Conservation (phyloP, 208 protist species). For the Trypanosoma cruzi region DNA sequence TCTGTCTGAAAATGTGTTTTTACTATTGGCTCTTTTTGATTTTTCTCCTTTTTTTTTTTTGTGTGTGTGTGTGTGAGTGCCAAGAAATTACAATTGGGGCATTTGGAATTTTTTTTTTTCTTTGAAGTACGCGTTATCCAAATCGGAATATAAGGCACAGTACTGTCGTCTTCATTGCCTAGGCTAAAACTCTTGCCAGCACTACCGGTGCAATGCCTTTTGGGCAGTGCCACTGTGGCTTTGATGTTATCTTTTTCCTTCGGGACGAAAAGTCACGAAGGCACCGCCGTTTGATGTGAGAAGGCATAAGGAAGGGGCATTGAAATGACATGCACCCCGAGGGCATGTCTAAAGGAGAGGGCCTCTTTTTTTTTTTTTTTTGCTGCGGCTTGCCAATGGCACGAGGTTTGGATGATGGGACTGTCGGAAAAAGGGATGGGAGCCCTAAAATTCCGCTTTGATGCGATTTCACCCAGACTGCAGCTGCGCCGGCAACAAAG, state of each 20-base stretch:
- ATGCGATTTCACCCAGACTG: slow-evolving; percentile 87
- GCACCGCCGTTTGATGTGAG: slow-evolving; percentile 59
- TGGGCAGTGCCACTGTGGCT: slow-evolving; percentile 42
- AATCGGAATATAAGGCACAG: background rate
- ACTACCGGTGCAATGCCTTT: background rate
- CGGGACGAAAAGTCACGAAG: slow-evolving; percentile 8
- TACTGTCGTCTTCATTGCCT: slow-evolving; percentile 2
- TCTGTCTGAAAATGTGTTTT: too few relatives aligned
- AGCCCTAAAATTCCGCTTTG: slow-evolving; percentile 71
- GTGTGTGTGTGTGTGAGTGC: too few relatives aligned
- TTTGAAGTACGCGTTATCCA: slow-evolving; percentile 31
- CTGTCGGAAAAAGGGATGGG: slow-evolving; percentile 66
- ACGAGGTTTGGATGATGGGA: slow-evolving; percentile 75
- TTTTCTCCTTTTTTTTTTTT: too few relatives aligned
- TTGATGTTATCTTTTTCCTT: slow-evolving; percentile 30
- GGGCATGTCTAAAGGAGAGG: slow-evolving; percentile 47
- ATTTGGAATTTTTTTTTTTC: slow-evolving; percentile 42
- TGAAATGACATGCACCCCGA: slow-evolving; percentile 49
- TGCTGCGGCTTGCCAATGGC: slow-evolving; percentile 85
- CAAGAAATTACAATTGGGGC: too few relatives aligned
- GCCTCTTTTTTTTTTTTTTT: too few relatives aligned
- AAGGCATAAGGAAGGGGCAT: slow-evolving; percentile 49
- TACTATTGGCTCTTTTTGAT: too few relatives aligned
- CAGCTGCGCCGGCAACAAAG: slow-evolving; percentile 81
- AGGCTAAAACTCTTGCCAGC: slow-evolving; percentile 34